phyloP scores from a whole-genome alignment of 192 early-diverging fungal species.

The Gonapodya prolifera region DNA sequence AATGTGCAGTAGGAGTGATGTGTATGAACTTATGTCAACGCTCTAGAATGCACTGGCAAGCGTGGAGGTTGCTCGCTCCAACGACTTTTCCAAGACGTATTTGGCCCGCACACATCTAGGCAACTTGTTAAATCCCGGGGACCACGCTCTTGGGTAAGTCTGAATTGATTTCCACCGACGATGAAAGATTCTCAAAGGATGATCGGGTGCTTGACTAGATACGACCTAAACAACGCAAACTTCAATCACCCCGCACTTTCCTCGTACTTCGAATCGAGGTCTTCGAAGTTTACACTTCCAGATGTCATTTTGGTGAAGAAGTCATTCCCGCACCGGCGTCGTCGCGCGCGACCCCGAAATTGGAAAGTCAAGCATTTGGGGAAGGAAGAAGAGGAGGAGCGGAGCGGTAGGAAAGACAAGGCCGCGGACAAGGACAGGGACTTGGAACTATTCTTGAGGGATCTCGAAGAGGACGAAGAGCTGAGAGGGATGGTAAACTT shows the following conservation, averaged over 20 bases:
- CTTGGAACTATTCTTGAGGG: slow-evolving; percentile 91
- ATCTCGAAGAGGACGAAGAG: slow-evolving; percentile 97
- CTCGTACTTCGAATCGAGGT: slow-evolving; percentile 24
- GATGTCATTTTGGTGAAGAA: slow-evolving; percentile 91
- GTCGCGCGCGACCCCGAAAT: slow-evolving; percentile 39
- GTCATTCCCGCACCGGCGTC: slow-evolving; percentile 74
- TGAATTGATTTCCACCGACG: background rate
- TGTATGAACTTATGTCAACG: background rate
- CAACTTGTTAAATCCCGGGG: slow-evolving; percentile 77
- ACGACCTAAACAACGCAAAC: slow-evolving; percentile 75
- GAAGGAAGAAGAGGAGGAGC: slow-evolving; percentile 70
- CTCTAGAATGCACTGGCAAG: slow-evolving; percentile 56
- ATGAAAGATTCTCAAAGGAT: background rate
- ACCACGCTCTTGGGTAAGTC: slow-evolving; percentile 68
- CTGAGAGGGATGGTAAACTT: slow-evolving; percentile 87
- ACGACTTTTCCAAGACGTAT: slow-evolving; percentile 60
- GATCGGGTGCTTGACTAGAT: background rate
- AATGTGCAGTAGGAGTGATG: background rate
- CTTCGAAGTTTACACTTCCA: slow-evolving; percentile 45
- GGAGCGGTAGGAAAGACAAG: slow-evolving; percentile 58
- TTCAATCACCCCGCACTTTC: slow-evolving; percentile 86
- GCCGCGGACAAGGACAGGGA: slow-evolving; percentile 63
- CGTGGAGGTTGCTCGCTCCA: slow-evolving; percentile 69
- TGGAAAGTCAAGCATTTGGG: slow-evolving; percentile 83
- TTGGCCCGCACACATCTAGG: slow-evolving; percentile 88